These are phyloP conservation scores for Pseudogymnoascus sp. DNA, from an alignment of 2,329 filamentous ascomycete genomes.

Conservation along the genomic window DNA sequence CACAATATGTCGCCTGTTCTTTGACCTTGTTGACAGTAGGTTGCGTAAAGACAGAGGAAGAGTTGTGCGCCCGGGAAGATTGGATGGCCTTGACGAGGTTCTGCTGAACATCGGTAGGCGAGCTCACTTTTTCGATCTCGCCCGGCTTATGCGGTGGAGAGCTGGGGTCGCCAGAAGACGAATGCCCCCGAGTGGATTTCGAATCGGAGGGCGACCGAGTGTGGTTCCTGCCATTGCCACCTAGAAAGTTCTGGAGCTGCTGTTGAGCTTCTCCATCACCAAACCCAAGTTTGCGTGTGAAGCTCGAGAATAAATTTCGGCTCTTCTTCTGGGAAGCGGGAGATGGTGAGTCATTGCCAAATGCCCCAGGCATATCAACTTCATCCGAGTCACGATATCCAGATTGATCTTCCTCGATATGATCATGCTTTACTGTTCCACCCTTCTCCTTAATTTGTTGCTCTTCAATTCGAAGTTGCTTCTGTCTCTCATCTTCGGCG, in stretches of 20 bases:
- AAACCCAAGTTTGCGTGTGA: constrained; percentile 61
- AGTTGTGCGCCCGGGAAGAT: constrained; percentile 68
- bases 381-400: constrained; percentile 30
- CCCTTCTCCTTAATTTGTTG: constrained; percentile 45
- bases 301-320: constrained; percentile 54
- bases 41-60: constrained; percentile 61
- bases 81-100: constrained; percentile 72
- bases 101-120: constrained; percentile 52
- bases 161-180: background rate
- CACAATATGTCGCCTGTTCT: constrained; percentile 81
- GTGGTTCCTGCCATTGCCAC: constrained; percentile 11
- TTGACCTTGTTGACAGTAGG: constrained; percentile 66
- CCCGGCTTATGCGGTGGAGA: constrained; percentile 9
- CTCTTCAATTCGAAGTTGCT: constrained; percentile 65
- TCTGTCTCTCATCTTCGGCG: constrained; percentile 72
- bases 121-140: constrained; percentile 41
- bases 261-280: constrained; percentile 41
- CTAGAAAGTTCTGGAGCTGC: constrained; percentile 38
- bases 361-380: constrained; percentile 63
- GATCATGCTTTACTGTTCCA: constrained; percentile 30
- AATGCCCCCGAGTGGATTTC: constrained; percentile 21
- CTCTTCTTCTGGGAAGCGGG: constrained; percentile 36
- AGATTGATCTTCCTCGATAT: constrained; percentile 18
- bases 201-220: constrained; percentile 8
- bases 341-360: constrained; percentile 51